A percentile compares a stretch with the other conserved stretches of the same genome.
Evolutionary conservation across 179 eudicot species (phyloP).

Genomic region (Beta corolliflora): DNA sequence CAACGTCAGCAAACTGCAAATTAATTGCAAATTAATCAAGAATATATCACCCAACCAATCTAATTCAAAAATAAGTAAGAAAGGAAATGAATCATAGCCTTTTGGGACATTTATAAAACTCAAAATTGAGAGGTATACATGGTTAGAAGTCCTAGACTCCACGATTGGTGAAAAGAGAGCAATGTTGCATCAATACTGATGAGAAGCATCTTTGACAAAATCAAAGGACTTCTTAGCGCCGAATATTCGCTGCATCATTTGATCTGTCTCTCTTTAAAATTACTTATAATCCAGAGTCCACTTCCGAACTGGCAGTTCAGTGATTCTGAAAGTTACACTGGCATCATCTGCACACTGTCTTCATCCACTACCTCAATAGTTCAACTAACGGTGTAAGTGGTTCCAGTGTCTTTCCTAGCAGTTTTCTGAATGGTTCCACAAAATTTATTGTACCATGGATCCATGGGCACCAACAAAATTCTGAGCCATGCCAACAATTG

Average conservation of each 20-base stretch:
- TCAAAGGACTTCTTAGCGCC: too few species aligned
- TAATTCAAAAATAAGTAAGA: too few species aligned
- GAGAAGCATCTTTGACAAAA: too few species aligned
- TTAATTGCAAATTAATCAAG: too few species aligned
- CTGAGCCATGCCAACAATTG: constrained; percentile 97
- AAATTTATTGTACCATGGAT: constrained; percentile 94
- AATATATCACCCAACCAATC: too few species aligned
- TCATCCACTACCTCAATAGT: constrained; percentile 55
- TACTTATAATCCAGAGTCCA: constrained; percentile 93
- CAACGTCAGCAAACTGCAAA: too few species aligned
- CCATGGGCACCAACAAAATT: constrained; percentile 74
- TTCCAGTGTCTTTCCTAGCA: constrained; percentile 58
- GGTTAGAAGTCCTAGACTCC: too few species aligned
- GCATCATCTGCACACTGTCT: neutral
- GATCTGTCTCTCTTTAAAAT: constrained; percentile 25
- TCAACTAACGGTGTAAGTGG: constrained; percentile 64
- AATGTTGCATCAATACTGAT: too few species aligned
- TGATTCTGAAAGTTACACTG: constrained; percentile 49
- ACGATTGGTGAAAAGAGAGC: too few species aligned
- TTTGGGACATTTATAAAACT: constrained; percentile 1
- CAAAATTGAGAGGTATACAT: too few species aligned
- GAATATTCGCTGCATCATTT: too few species aligned
- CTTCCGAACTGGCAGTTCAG: constrained; percentile 74
- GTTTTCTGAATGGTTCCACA: constrained; percentile 66
- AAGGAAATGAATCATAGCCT: too few species aligned